phyloP scores from a whole-genome alignment of 352 stramenopile species.

The Globisporangium splendens region DNA sequence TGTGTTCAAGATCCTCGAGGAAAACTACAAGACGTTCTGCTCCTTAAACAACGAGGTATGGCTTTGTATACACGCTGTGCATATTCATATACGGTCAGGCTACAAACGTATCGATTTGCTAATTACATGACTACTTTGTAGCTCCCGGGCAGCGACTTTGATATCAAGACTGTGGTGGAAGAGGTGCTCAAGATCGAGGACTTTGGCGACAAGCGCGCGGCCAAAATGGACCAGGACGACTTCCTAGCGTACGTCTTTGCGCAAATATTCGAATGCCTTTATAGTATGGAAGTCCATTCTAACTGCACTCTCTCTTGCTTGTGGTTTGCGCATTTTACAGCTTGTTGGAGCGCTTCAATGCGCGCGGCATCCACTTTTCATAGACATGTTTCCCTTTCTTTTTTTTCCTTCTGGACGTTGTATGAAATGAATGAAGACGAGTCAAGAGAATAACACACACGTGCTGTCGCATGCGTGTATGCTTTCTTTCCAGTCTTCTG shows the following conservation, averaged over 20 bases:
- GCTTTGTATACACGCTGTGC: too few species aligned
- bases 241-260: conserved; percentile 86
- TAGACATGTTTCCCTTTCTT: conserved; percentile 19
- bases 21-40: conserved; percentile 96
- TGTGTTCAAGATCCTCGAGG: conserved; percentile 93
- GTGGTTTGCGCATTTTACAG: conserved; percentile 19
- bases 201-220: conserved; percentile 87
- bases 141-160: conserved; percentile 66
- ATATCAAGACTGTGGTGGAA: conserved; percentile 94
- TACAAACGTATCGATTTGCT: too few species aligned
- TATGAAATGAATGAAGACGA: conserved; percentile 2
- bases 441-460: too few species aligned
- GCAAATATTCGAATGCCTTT: background rate
- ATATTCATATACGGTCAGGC: too few species aligned
- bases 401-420: background rate
- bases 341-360: conserved; percentile 95
- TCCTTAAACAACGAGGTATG: conserved; percentile 87
- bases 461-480: too few species aligned
- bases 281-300: conserved; percentile 1
- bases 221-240: conserved; percentile 98
- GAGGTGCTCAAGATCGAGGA: conserved; percentile 89
- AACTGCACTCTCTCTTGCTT: conserved; percentile 2
- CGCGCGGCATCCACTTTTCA: conserved; percentile 96
- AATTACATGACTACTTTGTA: conserved; percentile 10
- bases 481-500: too few species aligned